These are phyloP conservation scores for Stephanodiscus triporus DNA, from an alignment of 108 stramenopile species.

Conservation along the genomic window DNA sequence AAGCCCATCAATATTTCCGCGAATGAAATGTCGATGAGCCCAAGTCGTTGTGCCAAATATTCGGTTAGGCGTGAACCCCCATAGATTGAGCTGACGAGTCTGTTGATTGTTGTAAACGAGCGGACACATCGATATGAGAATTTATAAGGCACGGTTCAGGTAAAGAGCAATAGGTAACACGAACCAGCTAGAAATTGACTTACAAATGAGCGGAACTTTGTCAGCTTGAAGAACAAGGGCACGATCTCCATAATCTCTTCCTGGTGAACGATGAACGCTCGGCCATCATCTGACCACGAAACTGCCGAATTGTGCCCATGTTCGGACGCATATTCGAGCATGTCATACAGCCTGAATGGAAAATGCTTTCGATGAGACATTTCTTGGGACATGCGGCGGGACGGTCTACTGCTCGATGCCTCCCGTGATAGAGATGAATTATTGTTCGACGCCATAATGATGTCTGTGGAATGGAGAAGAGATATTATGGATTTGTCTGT, in stretches of 20 bases:
- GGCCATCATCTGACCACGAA: not conserved
- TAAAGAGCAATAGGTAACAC: not conserved
- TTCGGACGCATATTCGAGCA: slow-evolving; percentile 1
- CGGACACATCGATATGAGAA: not conserved
- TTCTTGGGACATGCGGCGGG: too few species aligned
- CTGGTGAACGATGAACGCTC: not conserved
- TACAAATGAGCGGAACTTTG: slow-evolving; percentile 1
- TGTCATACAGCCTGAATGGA: slow-evolving; percentile 2
- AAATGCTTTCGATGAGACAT: too few species aligned
- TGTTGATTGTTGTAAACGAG: not conserved
- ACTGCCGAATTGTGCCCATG: not conserved
- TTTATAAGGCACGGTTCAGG: not conserved
- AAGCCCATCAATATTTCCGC: not conserved
- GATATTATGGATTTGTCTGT: too few species aligned
- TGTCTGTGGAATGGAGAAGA: too few species aligned
- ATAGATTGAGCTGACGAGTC: too few species aligned
- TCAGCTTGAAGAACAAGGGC: not conserved
- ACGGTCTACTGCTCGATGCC: too few species aligned
- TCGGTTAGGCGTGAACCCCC: not conserved
- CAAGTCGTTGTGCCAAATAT: not conserved
- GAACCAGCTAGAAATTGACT: not conserved
- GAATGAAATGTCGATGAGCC: not conserved
- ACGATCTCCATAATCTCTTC: not conserved
- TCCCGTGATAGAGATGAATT: too few species aligned
- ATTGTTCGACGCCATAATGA: too few species aligned